phyloP scores from a whole-genome alignment of 176 grass and related monocot species.

The Thinopyrum elongatum region DNA sequence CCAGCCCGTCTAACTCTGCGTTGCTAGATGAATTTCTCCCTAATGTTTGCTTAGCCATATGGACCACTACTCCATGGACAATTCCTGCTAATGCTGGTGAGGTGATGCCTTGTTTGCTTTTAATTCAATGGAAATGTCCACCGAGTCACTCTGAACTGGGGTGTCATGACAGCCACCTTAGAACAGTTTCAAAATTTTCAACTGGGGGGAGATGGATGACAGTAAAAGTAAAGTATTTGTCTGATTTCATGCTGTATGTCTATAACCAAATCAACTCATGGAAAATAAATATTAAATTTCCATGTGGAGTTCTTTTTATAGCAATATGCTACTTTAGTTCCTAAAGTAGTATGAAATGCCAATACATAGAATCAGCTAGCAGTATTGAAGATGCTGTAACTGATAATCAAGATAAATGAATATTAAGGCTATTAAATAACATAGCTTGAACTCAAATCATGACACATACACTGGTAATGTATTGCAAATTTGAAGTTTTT shows the following conservation, averaged over 20 bases:
- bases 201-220: not conserved
- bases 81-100: conserved; percentile 99
- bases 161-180: not conserved
- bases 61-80: conserved; percentile 99
- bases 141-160: conserved; percentile 6
- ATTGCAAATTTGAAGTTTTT: not conserved
- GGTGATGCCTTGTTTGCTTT: conserved; percentile 43
- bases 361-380: not conserved
- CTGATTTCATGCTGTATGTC: conserved; percentile 3
- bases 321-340: not conserved
- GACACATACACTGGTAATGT: not conserved
- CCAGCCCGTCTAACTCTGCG: conserved; percentile 34
- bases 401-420: not conserved
- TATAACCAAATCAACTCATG: conserved; percentile 10
- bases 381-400: not conserved
- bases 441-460: not conserved
- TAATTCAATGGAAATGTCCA: conserved; percentile 18
- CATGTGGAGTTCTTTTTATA: not conserved
- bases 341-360: conserved; percentile 1
- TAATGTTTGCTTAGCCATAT: conserved; percentile 78
- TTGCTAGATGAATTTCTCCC: conserved; percentile 80
- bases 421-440: conserved; percentile 9
- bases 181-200: not conserved
- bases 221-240: not conserved
- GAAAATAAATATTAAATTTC: not conserved